Evolutionary conservation across 495 filamentous ascomycete species (phyloP).

Genomic region (Lepidopterella palustris): DNA sequence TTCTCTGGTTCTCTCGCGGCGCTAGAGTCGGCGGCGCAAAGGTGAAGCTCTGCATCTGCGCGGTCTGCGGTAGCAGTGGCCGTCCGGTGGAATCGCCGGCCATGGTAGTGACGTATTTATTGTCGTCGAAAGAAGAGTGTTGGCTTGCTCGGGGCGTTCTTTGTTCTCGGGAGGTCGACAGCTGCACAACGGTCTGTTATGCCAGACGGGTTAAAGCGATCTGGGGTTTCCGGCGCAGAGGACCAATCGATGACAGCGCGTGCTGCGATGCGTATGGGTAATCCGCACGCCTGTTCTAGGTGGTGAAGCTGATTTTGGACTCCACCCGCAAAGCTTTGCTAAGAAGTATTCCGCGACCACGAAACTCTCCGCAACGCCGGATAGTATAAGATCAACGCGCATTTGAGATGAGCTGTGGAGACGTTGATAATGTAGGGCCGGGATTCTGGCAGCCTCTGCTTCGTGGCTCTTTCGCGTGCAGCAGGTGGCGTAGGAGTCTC

Average conservation of each 20-base stretch:
- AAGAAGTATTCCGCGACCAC: neutral
- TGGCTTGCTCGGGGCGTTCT: neutral
- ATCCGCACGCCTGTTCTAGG: neutral
- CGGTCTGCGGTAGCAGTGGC: conserved; percentile 52
- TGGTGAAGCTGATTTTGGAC: neutral
- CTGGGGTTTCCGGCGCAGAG: neutral
- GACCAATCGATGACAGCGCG: conserved; percentile 1
- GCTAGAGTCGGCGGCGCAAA: conserved; percentile 53
- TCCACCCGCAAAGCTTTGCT: neutral
- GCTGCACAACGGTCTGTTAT: conserved; percentile 2
- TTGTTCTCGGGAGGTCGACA: conserved; percentile 1
- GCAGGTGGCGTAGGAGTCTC: conserved; percentile 22
- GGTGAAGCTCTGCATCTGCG: conserved; percentile 51
- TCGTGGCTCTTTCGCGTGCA: conserved; percentile 23
- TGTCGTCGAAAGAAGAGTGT: neutral
- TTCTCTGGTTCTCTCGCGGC: conserved; percentile 61
- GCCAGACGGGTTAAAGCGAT: conserved; percentile 4
- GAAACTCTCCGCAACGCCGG: conserved; percentile 27
- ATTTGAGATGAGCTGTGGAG: conserved; percentile 23
- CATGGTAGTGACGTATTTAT: conserved; percentile 34
- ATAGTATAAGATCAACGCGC: conserved; percentile 22
- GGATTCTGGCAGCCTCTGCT: neutral
- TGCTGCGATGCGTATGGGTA: neutral
- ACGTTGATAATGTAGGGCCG: conserved; percentile 6
- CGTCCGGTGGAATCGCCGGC: conserved; percentile 51